Conservation (phyloP, 352 stramenopile species). For the Phytophthora cryptogea region DNA sequence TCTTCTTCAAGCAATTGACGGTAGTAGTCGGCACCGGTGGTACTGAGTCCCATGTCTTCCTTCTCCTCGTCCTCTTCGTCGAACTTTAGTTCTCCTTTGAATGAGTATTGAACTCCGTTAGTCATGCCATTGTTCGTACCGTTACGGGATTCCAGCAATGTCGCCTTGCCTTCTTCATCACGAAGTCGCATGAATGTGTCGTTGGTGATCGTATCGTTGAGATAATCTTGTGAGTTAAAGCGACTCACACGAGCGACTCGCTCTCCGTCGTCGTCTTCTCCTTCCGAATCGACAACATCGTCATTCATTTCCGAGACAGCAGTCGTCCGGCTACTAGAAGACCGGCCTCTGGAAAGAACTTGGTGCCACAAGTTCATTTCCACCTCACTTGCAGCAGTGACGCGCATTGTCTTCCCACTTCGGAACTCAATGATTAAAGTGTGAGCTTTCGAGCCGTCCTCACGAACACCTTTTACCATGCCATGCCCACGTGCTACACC, state of each 20-base stretch:
- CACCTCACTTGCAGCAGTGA: constrained; percentile 28
- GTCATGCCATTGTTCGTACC: constrained; percentile 5
- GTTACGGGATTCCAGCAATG: constrained; percentile 29
- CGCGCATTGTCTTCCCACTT: constrained; percentile 41
- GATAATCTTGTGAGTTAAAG: constrained; percentile 62
- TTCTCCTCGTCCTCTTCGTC: constrained; percentile 40
- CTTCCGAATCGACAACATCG: constrained; percentile 26
- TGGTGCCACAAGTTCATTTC: constrained; percentile 57
- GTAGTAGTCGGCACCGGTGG: constrained; percentile 54
- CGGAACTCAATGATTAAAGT: constrained; percentile 54
- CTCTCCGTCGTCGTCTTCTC: constrained; percentile 24
- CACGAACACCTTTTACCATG: constrained; percentile 43
- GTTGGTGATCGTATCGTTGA: constrained; percentile 80
- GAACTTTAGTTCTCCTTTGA: constrained; percentile 69
- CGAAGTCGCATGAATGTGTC: constrained; percentile 68
- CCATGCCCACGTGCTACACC: constrained; percentile 66
- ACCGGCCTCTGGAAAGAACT: constrained; percentile 36
- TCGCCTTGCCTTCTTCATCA: constrained; percentile 38
- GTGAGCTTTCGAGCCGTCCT: constrained; percentile 53
- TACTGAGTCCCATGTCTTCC: constrained; percentile 34
- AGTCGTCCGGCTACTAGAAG: constrained; percentile 23
- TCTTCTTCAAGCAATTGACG: constrained; percentile 46
- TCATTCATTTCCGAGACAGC: constrained; percentile 27
- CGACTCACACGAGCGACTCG: constrained; percentile 28
- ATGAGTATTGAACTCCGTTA: constrained; percentile 31